phyloP scores from a whole-genome alignment of 2,329 filamentous ascomycete genomes.

The Ophiostoma novo-ulmi region DNA sequence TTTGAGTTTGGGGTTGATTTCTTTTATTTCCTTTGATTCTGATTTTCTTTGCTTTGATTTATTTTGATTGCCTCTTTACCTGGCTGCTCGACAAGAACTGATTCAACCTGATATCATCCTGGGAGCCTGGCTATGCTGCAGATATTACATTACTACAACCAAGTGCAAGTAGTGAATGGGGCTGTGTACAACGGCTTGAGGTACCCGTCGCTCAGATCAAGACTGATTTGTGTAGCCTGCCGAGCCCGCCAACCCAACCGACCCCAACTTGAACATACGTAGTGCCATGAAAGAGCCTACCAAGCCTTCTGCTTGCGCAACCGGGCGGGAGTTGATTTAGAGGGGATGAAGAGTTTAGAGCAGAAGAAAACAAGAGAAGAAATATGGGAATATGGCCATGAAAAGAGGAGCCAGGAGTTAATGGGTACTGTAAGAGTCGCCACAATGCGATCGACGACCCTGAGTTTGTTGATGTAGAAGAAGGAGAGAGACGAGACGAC shows the following conservation, averaged over 20 bases:
- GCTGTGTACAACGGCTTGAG: no score
- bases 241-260: not conserved
- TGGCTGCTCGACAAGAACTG: not conserved
- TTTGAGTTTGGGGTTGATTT: not conserved
- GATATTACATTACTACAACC: not conserved
- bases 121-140: constrained; percentile 3
- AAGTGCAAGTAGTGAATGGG: not conserved
- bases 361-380: not conserved
- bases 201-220: not conserved
- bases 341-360: not conserved
- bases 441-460: not conserved
- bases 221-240: no score
- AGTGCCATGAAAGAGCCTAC: not conserved
- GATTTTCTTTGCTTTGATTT: not conserved
- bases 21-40: not conserved
- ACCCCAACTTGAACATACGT: not conserved
- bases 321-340: not conserved
- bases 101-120: not conserved
- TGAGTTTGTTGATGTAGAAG: not conserved
- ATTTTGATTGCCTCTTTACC: not conserved
- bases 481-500: not conserved
- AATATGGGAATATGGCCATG: not conserved
- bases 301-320: not conserved
- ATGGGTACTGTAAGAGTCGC: not conserved
- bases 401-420: not conserved